Evolutionary conservation across 2,329 filamentous ascomycete genomes (phyloP), one percentile per base, ranked within the genome.

Genomic region (Coniochaeta sp.): DNA sequence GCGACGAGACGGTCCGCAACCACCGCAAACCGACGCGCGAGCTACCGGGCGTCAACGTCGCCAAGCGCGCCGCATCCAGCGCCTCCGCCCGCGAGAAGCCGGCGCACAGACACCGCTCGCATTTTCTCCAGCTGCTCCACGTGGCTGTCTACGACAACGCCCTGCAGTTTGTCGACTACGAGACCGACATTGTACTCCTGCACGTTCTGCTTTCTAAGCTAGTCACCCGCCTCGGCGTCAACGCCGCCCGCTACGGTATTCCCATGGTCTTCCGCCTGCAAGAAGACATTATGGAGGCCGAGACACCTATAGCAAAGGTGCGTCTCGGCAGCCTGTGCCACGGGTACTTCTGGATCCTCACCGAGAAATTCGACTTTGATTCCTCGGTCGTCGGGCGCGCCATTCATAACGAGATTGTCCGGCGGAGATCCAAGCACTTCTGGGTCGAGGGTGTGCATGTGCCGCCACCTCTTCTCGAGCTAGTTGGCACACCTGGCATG

Each of bases 261-360:
- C 90, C 91, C 2, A 96, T 96, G 91, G 79, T 96, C 10, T 83
- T 95, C 66, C 82, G 87, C 45, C 77, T 97, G 1, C 91, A 96
- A 65, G 89, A 95, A 61, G 89, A 94, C 56, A 87, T 94, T 28
- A 77, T 82, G 51, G 78, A 81, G 7, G 74, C 84, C 3, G 82
- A 85, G 46, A 78, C 79, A 22, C 82, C 86, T 0, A 67, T 82
- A 38, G 79, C 85, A 27, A 94, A 92, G 63, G 81, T 95, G 33
- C 86, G 89, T 38, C 75, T 95, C 40, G 90, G 88, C 27, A 91
- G 87, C 63, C 72, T 97, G 52, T 89, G 92, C 49, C 89, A 95
- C 62, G 91, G 90, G 8, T 96, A 96, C 67, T 83, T 96, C 53
- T 92, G 88, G 86, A 80, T 82, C 1, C 65, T 96, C 55, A 83